phyloP scores from a whole-genome alignment of 2,329 filamentous ascomycete species.

The Paramyrothecium sp. region DNA sequence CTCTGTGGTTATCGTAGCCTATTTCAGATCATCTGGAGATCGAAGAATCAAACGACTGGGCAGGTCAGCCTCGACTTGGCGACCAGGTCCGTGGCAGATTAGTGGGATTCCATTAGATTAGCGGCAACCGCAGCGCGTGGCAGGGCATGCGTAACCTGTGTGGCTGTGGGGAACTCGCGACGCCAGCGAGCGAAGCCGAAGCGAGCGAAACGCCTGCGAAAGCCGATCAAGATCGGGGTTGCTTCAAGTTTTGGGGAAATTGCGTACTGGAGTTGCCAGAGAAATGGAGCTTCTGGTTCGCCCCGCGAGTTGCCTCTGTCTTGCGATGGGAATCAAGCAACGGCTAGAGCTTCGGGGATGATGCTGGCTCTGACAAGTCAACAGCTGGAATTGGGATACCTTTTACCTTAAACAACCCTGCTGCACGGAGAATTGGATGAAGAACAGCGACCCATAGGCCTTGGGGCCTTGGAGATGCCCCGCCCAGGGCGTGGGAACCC shows the following conservation, averaged over 20 bases:
- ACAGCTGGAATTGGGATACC: not conserved
- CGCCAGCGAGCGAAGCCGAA: too few species aligned
- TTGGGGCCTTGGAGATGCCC: not conserved
- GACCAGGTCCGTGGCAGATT: not conserved
- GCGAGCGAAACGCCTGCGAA: not conserved
- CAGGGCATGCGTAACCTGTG: not conserved
- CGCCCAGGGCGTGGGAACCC: constrained; percentile 15
- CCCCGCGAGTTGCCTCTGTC: too few species aligned
- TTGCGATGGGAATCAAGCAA: not conserved
- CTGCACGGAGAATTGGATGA: not conserved
- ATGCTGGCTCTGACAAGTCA: not conserved
- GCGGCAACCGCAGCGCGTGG: not conserved
- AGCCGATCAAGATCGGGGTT: not conserved
- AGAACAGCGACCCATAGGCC: too few species aligned
- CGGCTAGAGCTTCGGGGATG: not conserved
- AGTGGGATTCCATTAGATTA: not conserved
- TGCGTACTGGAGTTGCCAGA: too few species aligned
- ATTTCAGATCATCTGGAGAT: not conserved
- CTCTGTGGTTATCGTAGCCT: not conserved
- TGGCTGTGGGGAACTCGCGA: not conserved
- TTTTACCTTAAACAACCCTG: not conserved
- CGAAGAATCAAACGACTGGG: not conserved
- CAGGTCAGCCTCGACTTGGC: not conserved
- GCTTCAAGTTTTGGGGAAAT: too few species aligned
- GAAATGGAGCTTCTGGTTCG: too few species aligned